Conservation (phyloP, 768 basidiomycete genomes). For the Hygrophoropsis aurantiaca region DNA sequence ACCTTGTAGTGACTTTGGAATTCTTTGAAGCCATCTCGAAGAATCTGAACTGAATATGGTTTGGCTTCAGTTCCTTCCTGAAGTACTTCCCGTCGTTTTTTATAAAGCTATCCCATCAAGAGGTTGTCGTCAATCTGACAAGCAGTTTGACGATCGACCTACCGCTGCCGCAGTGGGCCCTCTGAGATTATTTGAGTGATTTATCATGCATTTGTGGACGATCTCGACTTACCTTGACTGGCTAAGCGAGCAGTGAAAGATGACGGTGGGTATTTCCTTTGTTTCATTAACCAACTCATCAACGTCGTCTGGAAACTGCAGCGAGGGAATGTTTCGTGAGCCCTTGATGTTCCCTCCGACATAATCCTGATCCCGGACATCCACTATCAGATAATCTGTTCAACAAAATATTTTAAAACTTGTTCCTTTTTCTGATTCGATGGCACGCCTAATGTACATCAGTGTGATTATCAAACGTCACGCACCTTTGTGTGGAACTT, state of each 20-base stretch:
- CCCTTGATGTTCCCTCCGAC: conserved; percentile 77
- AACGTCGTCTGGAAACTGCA: conserved; percentile 55
- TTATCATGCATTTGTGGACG: conserved; percentile 5
- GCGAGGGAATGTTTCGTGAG: conserved; percentile 61
- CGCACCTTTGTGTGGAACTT: conserved; percentile 45
- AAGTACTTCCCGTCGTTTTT: conserved; percentile 55
- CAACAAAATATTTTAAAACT: not conserved
- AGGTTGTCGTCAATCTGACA: too few species aligned
- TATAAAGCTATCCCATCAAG: conserved; percentile 53
- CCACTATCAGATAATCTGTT: conserved; percentile 70
- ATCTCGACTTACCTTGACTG: conserved; percentile 63
- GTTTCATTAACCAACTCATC: conserved; percentile 58
- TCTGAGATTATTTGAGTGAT: conserved; percentile 33
- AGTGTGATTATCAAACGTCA: too few species aligned
- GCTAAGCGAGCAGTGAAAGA: conserved; percentile 81
- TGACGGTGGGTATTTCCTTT: conserved; percentile 58
- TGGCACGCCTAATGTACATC: too few species aligned
- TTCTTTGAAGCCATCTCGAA: conserved; percentile 68
- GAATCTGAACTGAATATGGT: conserved; percentile 59
- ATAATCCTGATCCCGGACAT: conserved; percentile 85
- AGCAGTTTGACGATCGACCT: conserved; percentile 22
- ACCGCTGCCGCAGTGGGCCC: conserved; percentile 81
- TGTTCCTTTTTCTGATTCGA: not conserved
- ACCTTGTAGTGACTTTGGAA: conserved; percentile 76
- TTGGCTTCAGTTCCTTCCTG: conserved; percentile 40